phyloP scores from a whole-genome alignment of 805 yeast genomes.

The Metschnikowia koreensis region DNA sequence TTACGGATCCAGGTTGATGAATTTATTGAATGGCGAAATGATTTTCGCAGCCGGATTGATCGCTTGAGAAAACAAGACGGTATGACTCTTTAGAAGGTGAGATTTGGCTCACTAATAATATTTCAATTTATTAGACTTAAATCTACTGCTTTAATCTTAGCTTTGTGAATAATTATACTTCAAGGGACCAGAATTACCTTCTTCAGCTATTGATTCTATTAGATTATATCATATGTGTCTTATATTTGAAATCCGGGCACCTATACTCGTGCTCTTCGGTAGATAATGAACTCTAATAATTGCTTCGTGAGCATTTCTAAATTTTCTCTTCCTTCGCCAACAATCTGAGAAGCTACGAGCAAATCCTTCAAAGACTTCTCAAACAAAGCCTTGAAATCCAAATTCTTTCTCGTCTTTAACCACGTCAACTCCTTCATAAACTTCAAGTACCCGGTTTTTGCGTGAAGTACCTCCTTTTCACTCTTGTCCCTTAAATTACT shows the following conservation, averaged over 20 bases:
- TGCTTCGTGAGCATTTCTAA: neutral
- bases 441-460: neutral
- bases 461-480: neutral
- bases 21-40: conserved; percentile 38
- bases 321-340: neutral
- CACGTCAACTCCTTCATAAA: neutral
- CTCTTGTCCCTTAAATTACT: neutral
- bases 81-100: conserved; percentile 32
- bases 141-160: too few species aligned
- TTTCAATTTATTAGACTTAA: too few species aligned
- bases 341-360: neutral
- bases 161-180: too few species aligned
- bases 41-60: conserved; percentile 28
- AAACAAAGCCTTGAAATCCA: neutral
- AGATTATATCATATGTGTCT: too few species aligned
- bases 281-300: neutral
- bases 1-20: conserved; percentile 32
- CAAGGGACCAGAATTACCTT: too few species aligned
- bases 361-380: neutral
- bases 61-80: conserved; percentile 30
- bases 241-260: too few species aligned
- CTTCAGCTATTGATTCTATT: too few species aligned
- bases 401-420: neutral
- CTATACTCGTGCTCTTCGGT: too few species aligned
- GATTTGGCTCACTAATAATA: too few species aligned